These are phyloP conservation scores for Powellomyces hirtus DNA, from an alignment of 192 early-diverging fungal species.

Conservation along the genomic window DNA sequence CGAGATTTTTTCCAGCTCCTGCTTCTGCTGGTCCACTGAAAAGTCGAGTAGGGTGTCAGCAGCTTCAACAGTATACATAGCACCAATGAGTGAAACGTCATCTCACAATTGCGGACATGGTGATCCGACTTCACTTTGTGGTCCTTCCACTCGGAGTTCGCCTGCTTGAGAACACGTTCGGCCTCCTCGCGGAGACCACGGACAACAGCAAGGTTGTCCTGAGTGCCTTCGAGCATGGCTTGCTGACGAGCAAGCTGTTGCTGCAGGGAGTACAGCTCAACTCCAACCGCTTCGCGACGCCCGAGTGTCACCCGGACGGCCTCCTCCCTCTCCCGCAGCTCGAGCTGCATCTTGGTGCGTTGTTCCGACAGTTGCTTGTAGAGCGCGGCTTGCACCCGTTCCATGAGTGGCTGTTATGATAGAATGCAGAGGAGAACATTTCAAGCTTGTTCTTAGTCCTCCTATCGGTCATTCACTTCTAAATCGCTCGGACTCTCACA, in stretches of 20 bases:
- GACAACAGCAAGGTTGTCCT: slow-evolving; percentile 49
- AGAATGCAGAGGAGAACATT: background rate
- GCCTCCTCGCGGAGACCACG: slow-evolving; percentile 50
- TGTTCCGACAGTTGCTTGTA: slow-evolving; percentile 49
- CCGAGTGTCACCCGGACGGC: slow-evolving; percentile 38
- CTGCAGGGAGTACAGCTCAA: slow-evolving; percentile 55
- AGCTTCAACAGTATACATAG: no score
- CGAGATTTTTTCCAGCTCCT: slow-evolving; percentile 58
- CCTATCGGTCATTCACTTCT: background rate
- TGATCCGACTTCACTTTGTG: slow-evolving; percentile 40
- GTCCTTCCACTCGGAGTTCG: slow-evolving; percentile 43
- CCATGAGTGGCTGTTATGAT: slow-evolving; percentile 56
- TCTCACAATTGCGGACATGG: slow-evolving; percentile 44
- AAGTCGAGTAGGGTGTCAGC: no score
- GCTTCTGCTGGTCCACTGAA: slow-evolving; percentile 54
- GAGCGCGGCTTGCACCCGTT: slow-evolving; percentile 56
- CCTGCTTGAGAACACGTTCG: slow-evolving; percentile 41
- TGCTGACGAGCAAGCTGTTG: slow-evolving; percentile 59
- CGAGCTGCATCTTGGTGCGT: slow-evolving; percentile 41
- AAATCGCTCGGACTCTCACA: no score
- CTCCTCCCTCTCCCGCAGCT: slow-evolving; percentile 59
- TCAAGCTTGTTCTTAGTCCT: background rate
- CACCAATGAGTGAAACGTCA: no score
- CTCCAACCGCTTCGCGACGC: slow-evolving; percentile 54
- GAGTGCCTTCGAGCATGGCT: slow-evolving; percentile 47